Evolutionary conservation across 75 land plant species (phyloP).

Genomic region (Selaginella moellendorffii): DNA sequence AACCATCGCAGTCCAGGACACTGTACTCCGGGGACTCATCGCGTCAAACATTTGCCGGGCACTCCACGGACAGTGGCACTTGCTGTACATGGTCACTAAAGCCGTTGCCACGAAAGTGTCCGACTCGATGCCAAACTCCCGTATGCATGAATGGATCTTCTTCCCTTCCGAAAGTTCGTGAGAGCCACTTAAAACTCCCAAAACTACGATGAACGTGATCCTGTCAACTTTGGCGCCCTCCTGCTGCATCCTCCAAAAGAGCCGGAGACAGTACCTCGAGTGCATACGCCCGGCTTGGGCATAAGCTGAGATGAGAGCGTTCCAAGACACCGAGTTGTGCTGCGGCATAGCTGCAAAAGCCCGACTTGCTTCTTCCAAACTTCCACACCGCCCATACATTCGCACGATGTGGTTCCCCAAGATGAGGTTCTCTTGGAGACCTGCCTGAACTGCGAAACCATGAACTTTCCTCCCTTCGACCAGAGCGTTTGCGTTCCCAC

Average conservation of each 20-base stretch:
- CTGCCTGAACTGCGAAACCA: not conserved
- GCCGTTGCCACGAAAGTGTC: conserved; percentile 11
- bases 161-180: not conserved
- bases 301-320: not conserved
- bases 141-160: conserved; percentile 11
- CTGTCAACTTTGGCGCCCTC: conserved; percentile 29
- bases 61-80: conserved; percentile 38
- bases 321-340: not conserved
- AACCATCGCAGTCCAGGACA: conserved; percentile 51
- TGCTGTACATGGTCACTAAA: conserved; percentile 30
- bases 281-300: conserved; percentile 16
- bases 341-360: not conserved
- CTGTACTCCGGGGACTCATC: conserved; percentile 29
- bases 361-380: not conserved
- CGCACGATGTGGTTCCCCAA: not conserved
- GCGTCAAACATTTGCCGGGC: conserved; percentile 31
- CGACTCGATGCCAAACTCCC: conserved; percentile 11
- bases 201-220: conserved; percentile 29
- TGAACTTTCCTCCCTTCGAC: not conserved
- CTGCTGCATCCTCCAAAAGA: conserved; percentile 24
- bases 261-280: conserved; percentile 9
- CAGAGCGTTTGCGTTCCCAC: not conserved
- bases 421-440: conserved; percentile 1
- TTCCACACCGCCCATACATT: conserved; percentile 7
- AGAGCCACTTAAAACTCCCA: conserved; percentile 26